Conservation (phyloP, 495 filamentous ascomycete species). For the Aspergillus sclerotiicarbonarius region DNA sequence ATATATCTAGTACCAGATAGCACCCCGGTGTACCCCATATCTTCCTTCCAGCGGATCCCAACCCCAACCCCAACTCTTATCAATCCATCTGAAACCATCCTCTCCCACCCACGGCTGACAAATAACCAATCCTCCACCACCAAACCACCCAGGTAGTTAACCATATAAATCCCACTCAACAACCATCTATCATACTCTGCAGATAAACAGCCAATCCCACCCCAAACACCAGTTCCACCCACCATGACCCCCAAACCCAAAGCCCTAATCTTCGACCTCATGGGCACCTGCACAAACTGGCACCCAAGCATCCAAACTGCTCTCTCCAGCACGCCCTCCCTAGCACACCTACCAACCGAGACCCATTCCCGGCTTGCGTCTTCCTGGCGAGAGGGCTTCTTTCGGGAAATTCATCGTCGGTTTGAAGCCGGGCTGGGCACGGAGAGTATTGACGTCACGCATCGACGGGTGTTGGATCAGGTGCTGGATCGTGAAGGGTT, state of each 20-base stretch:
- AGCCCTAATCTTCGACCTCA: constrained; percentile 44
- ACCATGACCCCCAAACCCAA: constrained; percentile 21
- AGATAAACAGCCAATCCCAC: not conserved
- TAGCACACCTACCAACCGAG: constrained; percentile 7
- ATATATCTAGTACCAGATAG: too few relatives aligned
- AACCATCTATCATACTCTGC: not conserved
- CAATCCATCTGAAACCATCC: not conserved
- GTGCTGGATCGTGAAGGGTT: not conserved
- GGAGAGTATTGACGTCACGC: constrained; percentile 52
- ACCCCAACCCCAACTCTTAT: not conserved
- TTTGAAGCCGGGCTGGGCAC: constrained; percentile 29
- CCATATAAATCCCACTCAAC: too few relatives aligned
- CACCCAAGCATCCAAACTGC: constrained; percentile 29
- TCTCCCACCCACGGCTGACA: not conserved
- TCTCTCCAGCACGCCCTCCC: constrained; percentile 13
- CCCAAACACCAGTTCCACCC: not conserved
- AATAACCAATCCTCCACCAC: not conserved
- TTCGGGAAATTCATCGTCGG: constrained; percentile 41
- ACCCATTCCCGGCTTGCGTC: constrained; percentile 41
- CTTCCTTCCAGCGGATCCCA: not conserved
- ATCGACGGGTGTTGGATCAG: constrained; percentile 32
- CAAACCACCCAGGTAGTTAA: too few relatives aligned
- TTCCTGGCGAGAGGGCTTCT: constrained; percentile 49
- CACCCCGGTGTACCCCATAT: too few relatives aligned
- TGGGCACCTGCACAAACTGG: constrained; percentile 46